Conservation (phyloP, 2,329 filamentous ascomycete genomes). For the Penicillium sp. region DNA sequence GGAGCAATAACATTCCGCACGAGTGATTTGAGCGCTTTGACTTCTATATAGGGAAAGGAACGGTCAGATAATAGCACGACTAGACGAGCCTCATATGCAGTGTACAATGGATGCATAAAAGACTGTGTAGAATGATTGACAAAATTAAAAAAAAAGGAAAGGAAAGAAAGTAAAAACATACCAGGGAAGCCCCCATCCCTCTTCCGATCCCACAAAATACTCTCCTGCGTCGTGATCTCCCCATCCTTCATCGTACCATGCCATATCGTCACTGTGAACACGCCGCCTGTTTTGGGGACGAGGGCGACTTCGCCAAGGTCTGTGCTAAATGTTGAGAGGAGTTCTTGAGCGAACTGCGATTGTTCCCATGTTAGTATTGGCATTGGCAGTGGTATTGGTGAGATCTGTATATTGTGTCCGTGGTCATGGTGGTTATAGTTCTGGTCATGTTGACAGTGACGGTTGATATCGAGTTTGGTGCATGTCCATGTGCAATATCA, state of each 20-base stretch:
- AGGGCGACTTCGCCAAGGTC: constrained; percentile 79
- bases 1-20: constrained; percentile 78
- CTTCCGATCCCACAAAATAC: constrained; percentile 79
- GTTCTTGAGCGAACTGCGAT: constrained; percentile 76
- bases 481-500: neutral
- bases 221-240: constrained; percentile 36
- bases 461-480: neutral
- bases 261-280: constrained; percentile 65
- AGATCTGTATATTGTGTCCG: too few species aligned
- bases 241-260: constrained; percentile 16
- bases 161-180: constrained; percentile 22
- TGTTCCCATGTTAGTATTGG: too few species aligned
- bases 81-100: neutral
- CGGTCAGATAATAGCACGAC: neutral
- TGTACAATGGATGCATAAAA: neutral
- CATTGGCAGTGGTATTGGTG: too few species aligned
- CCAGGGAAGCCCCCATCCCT: constrained; percentile 76
- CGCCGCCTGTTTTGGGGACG: constrained; percentile 72
- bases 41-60: constrained; percentile 46
- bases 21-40: constrained; percentile 77
- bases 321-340: constrained; percentile 83
- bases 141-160: constrained; percentile 1
- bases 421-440: too few species aligned
- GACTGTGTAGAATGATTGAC: too few species aligned
- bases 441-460: neutral